Conservation (phyloP, 208 protist species). For the Kentomonas sorsogonicus region DNA sequence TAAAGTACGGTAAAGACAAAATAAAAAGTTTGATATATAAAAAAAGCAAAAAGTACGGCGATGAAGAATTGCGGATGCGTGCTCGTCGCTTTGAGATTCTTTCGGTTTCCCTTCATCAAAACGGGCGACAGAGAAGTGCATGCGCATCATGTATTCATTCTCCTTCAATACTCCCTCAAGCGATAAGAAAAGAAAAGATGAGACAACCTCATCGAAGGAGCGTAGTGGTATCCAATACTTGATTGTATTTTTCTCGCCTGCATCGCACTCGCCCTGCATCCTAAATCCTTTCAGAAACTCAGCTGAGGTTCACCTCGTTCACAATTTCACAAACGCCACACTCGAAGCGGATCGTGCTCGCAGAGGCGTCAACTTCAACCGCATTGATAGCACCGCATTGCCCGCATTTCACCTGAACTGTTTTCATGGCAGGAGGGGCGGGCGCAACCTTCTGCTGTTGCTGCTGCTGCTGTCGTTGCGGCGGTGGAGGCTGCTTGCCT, state of each 20-base stretch:
- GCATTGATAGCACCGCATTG: slow-evolving; percentile 52
- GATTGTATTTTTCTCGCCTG: too few relatives aligned
- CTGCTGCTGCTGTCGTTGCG: not conserved
- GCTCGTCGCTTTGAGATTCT: too few relatives aligned
- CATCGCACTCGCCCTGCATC: too few relatives aligned
- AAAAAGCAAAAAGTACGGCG: too few relatives aligned
- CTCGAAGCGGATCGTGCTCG: slow-evolving; percentile 55
- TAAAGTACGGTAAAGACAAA: too few relatives aligned
- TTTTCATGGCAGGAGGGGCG: slow-evolving; percentile 22
- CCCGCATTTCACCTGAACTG: slow-evolving; percentile 66
- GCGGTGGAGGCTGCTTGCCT: not conserved
- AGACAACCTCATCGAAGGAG: too few relatives aligned
- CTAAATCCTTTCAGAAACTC: too few relatives aligned
- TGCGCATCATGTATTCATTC: not conserved
- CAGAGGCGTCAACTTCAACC: slow-evolving; percentile 30
- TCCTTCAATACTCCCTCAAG: not conserved
- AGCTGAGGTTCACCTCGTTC: too few relatives aligned
- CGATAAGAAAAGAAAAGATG: slow-evolving; percentile 1
- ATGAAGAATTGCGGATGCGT: too few relatives aligned
- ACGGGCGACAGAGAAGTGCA: not conserved
- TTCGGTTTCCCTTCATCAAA: not conserved
- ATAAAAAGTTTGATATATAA: too few relatives aligned
- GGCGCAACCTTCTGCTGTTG: not conserved
- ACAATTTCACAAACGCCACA: slow-evolving; percentile 65
- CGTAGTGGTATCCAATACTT: too few relatives aligned